Evolutionary conservation across 805 yeast species (phyloP).

Genomic region (Metschnikowia cerradonensis): DNA sequence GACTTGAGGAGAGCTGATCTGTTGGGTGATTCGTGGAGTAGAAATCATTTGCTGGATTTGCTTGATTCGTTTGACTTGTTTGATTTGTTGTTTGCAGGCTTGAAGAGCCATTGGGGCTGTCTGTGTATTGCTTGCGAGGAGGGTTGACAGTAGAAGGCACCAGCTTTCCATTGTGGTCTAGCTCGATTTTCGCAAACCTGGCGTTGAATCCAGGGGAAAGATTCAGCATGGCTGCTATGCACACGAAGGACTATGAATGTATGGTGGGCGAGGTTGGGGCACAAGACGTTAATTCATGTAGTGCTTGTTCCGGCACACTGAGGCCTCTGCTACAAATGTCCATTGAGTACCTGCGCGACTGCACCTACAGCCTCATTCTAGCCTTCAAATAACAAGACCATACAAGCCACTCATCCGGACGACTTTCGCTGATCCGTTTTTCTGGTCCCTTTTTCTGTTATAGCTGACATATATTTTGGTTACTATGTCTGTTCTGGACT

Average conservation of each 20-base stretch:
- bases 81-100: constrained; percentile 13
- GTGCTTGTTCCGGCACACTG: constrained; percentile 4
- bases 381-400: neutral
- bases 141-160: neutral
- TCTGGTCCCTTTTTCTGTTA: neutral
- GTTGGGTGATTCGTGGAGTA: no score
- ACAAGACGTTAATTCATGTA: constrained; percentile 3
- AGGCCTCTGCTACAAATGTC: neutral
- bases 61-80: neutral
- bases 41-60: neutral
- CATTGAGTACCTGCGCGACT: constrained; percentile 3
- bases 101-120: constrained; percentile 14
- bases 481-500: neutral
- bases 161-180: constrained; percentile 11
- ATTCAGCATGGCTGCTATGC: constrained; percentile 9
- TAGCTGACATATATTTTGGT: neutral
- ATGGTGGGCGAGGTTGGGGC: neutral
- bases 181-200: constrained; percentile 29
- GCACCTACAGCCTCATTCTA: neutral
- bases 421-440: neutral
- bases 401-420: neutral
- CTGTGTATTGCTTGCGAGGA: constrained; percentile 13
- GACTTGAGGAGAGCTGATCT: no score
- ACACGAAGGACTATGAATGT: neutral
- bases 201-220: constrained; percentile 27